These are phyloP conservation scores for Populus hybrid DNA, from an alignment of 441 rosid species.

Conservation along the genomic window DNA sequence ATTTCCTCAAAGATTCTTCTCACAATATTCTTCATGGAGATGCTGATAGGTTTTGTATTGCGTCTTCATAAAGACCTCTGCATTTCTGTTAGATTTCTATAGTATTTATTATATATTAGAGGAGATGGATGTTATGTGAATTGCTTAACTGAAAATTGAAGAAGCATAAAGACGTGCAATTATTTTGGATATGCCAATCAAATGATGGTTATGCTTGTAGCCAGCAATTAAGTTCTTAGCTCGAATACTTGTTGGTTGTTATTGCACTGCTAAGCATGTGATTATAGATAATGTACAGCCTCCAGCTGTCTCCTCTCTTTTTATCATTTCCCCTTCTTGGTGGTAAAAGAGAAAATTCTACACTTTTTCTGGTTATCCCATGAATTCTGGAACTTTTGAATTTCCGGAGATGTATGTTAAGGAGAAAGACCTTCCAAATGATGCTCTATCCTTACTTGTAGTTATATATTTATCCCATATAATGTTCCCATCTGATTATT, in stretches of 20 bases:
- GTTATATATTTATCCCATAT: not conserved
- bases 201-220: slow-evolving; percentile 11
- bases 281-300: not conserved
- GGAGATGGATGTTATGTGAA: not conserved
- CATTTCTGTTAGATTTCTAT: not conserved
- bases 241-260: slow-evolving; percentile 6
- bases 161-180: slow-evolving; percentile 4
- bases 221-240: not conserved
- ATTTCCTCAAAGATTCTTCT: too few species aligned
- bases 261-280: not conserved
- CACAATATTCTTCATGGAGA: too few species aligned
- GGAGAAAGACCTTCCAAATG: not conserved
- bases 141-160: not conserved
- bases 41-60: not conserved
- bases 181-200: not conserved
- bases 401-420: not conserved
- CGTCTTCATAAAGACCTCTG: too few species aligned
- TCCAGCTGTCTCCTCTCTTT: not conserved
- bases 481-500: not conserved
- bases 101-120: not conserved
- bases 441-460: not conserved
- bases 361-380: not conserved
- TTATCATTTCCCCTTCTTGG: not conserved
- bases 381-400: not conserved
- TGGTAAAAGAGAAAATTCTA: not conserved